Conservation (phyloP, 2,329 filamentous ascomycete genomes). For the Hypoxylon sp. region DNA sequence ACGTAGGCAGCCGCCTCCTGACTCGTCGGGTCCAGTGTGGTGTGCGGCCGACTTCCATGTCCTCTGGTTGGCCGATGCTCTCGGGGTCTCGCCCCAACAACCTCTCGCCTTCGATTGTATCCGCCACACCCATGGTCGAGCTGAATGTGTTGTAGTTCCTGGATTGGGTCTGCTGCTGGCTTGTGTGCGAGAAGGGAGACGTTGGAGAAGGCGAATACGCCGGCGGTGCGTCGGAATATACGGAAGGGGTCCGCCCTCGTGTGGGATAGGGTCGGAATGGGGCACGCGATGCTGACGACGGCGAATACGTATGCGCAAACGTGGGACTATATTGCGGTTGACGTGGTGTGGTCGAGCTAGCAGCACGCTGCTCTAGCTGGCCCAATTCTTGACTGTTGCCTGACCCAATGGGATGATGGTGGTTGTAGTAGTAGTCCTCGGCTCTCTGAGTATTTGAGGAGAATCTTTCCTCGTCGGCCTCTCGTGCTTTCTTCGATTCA, state of each 20-base stretch:
- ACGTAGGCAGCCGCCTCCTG: slow-evolving; percentile 50
- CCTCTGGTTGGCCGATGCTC: slow-evolving; percentile 61
- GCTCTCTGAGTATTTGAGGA: slow-evolving; percentile 52
- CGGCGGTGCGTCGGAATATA: slow-evolving; percentile 63
- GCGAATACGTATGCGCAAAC: slow-evolving; percentile 45
- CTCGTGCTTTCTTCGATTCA: slow-evolving; percentile 63
- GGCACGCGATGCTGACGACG: slow-evolving; percentile 49
- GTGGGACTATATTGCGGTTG: slow-evolving; percentile 32
- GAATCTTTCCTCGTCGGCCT: slow-evolving; percentile 61
- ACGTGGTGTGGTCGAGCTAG: slow-evolving; percentile 32
- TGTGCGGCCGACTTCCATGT: slow-evolving; percentile 46
- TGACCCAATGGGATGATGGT: slow-evolving; percentile 32
- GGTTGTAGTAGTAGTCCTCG: slow-evolving; percentile 18
- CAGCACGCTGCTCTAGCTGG: slow-evolving; percentile 36
- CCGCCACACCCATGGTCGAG: slow-evolving; percentile 59
- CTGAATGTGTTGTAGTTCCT: slow-evolving; percentile 64
- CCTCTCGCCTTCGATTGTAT: slow-evolving; percentile 59
- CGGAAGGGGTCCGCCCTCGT: slow-evolving; percentile 47
- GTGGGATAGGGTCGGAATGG: slow-evolving; percentile 41
- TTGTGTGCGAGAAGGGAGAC: slow-evolving; percentile 38
- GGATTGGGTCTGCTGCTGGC: slow-evolving; percentile 36
- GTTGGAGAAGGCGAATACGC: slow-evolving; percentile 64
- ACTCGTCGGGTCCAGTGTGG: slow-evolving; percentile 47
- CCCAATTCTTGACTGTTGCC: slow-evolving; percentile 36
- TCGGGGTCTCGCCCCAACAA: slow-evolving; percentile 62